Percentiles rank a stretch among this genome's conserved stretches.
These are phyloP conservation scores for Salix suchowensis DNA, from an alignment of 345 rosid species.

Conservation along the genomic window DNA sequence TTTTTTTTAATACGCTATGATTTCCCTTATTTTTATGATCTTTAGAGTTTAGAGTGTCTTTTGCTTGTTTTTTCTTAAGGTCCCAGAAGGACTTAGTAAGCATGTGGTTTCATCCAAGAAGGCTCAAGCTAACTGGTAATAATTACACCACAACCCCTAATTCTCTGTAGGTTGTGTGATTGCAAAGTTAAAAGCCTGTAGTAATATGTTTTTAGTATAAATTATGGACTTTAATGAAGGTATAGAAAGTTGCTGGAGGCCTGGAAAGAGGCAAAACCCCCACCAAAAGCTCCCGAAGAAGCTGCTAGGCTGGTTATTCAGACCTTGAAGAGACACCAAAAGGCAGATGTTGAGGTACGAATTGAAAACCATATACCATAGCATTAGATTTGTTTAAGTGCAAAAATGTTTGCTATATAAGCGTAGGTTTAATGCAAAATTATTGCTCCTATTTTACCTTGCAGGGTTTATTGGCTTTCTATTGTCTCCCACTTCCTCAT, in stretches of 20 bases:
- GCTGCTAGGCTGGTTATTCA: conserved; percentile 58
- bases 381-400: not conserved
- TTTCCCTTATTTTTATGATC: not conserved
- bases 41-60: too few species aligned
- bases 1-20: not conserved
- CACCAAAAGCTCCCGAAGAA: conserved; percentile 62
- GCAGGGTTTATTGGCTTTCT: conserved; percentile 76
- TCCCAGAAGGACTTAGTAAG: conserved; percentile 63
- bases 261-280: conserved; percentile 74
- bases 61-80: conserved; percentile 30
- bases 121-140: conserved; percentile 91
- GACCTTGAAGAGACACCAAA: conserved; percentile 55
- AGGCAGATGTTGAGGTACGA: conserved; percentile 82
- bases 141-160: too few species aligned
- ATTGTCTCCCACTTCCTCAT: conserved; percentile 66
- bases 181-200: not conserved
- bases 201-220: not conserved
- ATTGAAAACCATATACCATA: not conserved
- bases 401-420: not conserved
- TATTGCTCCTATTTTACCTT: not conserved
- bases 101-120: conserved; percentile 72
- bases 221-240: conserved; percentile 41
- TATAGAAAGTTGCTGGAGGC: conserved; percentile 73
- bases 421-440: not conserved
- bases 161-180: not conserved